Base-by-base conservation (phyloP, 176 grass and related monocot species). In the Saccharum spontaneum region DNA sequence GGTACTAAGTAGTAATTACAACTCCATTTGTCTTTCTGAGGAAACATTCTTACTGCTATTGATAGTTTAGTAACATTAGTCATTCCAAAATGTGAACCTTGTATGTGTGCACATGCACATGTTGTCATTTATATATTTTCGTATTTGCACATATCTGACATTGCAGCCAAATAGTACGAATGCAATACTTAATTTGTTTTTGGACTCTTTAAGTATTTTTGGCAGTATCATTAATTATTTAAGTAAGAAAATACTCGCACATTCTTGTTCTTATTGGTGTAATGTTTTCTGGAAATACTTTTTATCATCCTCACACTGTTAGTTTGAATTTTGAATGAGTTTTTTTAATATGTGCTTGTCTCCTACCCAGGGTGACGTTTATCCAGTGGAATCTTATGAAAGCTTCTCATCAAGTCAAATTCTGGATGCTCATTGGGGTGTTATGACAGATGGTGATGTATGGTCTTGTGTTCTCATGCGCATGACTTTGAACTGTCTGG, bases 391-490 rank as follows among this genome's bases (percentile, higher is more conserved):
- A 86, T 72, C 90, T 40, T 94, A 88, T 72, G 90, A 92, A 54
- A 82, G 69, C 55, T 90, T 86, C 34, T 83, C 83, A 0, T 68
- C 84, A 16, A 88, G 83, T 94, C 93, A 86, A 86, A 76, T 94
- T 94, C 90, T 94, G 67, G 93, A 92, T 90, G 93, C 93, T 74
- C 93, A 94, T 60, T 94, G 93, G 93, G 93, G 93, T 77, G 85
- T 90, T 63, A 88, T 94, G 43, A 72, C 81, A 44, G 82, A 90
- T 45, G 78, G 69, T 76, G 93, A 94, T 90, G 93, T 94, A 87
- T 46, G 89, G 75, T 61, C 43, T 82, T 83, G 17, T 62, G 40
- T 85, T 81, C 39, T 80, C 28, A 84, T 14, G 28, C 28, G 28
- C 28, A 28, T 50, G 49, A 77, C 43, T 44, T 41, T 61, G 5